Conservation (phyloP, 2,329 filamentous ascomycete genomes). For the Phyllosticta ampelicida region DNA sequence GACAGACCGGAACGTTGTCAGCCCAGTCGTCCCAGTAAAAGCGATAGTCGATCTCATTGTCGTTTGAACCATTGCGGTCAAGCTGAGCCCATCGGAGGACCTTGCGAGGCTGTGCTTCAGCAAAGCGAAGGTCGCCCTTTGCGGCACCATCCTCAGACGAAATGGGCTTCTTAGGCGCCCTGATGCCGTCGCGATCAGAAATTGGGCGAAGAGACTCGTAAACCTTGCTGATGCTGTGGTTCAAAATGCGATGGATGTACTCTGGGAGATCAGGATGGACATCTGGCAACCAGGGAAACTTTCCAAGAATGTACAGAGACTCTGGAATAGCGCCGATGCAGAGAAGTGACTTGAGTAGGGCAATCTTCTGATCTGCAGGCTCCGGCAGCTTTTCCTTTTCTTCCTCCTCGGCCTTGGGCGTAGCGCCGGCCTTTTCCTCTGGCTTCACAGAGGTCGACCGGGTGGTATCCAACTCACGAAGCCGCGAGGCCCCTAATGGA, state of each 20-base stretch:
- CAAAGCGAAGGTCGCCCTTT: conserved; percentile 32
- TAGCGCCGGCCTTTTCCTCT: conserved; percentile 32
- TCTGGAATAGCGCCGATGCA: conserved; percentile 89
- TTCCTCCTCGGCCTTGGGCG: conserved; percentile 31
- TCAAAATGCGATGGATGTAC: conserved; percentile 73
- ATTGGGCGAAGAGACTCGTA: conserved; percentile 44
- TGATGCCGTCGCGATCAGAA: conserved; percentile 28
- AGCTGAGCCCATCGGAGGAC: conserved; percentile 68
- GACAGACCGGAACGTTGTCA: conserved; percentile 85
- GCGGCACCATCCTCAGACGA: conserved; percentile 56
- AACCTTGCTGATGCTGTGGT: conserved; percentile 71
- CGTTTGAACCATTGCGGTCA: conserved; percentile 49
- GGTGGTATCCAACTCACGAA: conserved; percentile 47
- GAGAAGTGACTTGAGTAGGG: conserved; percentile 72
- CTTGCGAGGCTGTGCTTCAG: conserved; percentile 34
- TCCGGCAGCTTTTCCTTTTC: conserved; percentile 50
- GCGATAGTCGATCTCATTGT: conserved; percentile 59
- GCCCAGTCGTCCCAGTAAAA: conserved; percentile 98
- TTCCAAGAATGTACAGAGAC: conserved; percentile 80
- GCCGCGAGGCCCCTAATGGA: conserved; percentile 27
- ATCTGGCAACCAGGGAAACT: conserved; percentile 86
- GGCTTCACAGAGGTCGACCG: conserved; percentile 27
- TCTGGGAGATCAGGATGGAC: conserved; percentile 71
- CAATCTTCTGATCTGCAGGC: conserved; percentile 77
- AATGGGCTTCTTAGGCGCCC: conserved; percentile 35